A percentile compares a stretch with the other conserved stretches of the same genome.
These are phyloP conservation scores for Blechomonas ayalai DNA, from an alignment of 208 protist species.

Conservation along the genomic window DNA sequence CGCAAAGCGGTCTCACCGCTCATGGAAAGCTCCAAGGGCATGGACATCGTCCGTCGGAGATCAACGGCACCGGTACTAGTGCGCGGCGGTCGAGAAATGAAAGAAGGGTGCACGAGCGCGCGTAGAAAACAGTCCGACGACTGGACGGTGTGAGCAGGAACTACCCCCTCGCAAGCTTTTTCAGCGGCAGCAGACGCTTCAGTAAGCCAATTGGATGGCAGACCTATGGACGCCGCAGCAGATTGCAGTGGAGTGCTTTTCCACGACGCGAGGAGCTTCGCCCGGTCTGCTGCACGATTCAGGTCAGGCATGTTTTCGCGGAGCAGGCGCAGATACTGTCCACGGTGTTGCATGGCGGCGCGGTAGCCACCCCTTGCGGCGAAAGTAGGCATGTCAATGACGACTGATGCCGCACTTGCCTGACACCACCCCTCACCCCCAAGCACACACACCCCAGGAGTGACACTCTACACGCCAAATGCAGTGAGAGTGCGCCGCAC, in stretches of 20 bases:
- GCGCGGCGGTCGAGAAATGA: conserved; percentile 12
- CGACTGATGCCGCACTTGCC: no score
- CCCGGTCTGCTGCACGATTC: conserved; percentile 11
- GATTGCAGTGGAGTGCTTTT: not conserved
- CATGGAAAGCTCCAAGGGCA: conserved; percentile 61
- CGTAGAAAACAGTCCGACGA: conserved; percentile 59
- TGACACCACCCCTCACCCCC: no score
- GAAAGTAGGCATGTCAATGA: no score
- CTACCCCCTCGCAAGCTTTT: conserved; percentile 27
- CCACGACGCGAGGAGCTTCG: no score
- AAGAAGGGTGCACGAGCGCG: conserved; percentile 71
- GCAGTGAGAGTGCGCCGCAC: no score
- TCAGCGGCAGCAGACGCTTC: conserved; percentile 15
- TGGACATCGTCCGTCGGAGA: conserved; percentile 32
- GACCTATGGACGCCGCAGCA: not conserved
- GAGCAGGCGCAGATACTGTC: no score
- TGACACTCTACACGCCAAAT: no score
- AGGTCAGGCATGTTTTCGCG: no score
- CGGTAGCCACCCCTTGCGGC: no score
- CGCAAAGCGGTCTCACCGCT: conserved; percentile 39
- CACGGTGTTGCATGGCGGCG: no score
- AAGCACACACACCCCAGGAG: no score
- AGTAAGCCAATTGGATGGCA: conserved; percentile 17
- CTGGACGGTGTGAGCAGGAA: conserved; percentile 14
- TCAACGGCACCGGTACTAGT: conserved; percentile 6